Evolutionary conservation across 2,329 filamentous ascomycete species (phyloP), one percentile per base, ranked within the genome.

Genomic region (Xylaria sp.): DNA sequence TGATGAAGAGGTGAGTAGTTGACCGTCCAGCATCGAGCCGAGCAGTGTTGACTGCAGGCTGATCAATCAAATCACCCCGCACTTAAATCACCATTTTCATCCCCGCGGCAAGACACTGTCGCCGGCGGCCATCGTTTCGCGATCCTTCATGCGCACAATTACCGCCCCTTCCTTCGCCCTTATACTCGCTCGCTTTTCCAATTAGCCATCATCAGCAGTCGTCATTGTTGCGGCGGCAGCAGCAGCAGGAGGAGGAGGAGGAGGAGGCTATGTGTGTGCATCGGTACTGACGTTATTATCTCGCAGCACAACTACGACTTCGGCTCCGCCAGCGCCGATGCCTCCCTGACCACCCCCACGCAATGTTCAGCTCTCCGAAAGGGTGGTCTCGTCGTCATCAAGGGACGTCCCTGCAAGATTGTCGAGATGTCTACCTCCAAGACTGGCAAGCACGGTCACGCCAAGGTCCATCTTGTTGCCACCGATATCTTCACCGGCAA

Each of bases 361-460:
- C 96, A 99, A 90, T 99, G 96, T 87, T 99, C 97, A 87, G 95
- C 97, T 80, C 90, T 99, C 89, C 92, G 96, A 84, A 98, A 99
- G 94, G 97, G 97, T 91, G 95, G 96, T 77, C 92, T 92, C 89
- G 96, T 99, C 84, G 91, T 95, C 84, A 98, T 99, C 88, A 99
- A 99, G 92, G 87, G 88, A 86, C 96, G 96, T 79, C 97, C 96
- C 79, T 99, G 96, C 94, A 99, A 98, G 93, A 99, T 99, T 80
- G 93, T 98, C 84, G 96, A 99, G 82, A 99, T 99, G 97, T 97
- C 94, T 78, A 99, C 96, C 88, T 99, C 96, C 84, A 99, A 99
- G 94, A 99, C 96, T 78, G 96, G 96, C 87, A 99, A 99, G 93
- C 96, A 99, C 92, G 96, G 96, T 85, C 97, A 99, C 93, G 96